Evolutionary conservation across 306 rosid species (phyloP).

Genomic region (Parietaria judaica): DNA sequence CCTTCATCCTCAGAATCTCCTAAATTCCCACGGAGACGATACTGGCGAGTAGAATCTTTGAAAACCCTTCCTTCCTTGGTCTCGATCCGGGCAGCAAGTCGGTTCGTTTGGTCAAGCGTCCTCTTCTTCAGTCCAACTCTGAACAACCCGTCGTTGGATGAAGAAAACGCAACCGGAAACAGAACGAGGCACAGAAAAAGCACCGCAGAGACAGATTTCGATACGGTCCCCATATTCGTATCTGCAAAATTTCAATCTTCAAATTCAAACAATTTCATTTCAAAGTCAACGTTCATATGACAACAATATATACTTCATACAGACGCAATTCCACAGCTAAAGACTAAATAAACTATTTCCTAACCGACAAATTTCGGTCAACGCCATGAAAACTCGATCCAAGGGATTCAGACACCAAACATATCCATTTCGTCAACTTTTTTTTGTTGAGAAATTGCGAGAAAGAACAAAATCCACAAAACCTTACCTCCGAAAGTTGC

Average conservation of each 20-base stretch:
- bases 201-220: conserved; percentile 10
- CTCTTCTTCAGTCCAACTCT: conserved; percentile 46
- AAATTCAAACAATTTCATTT: not conserved
- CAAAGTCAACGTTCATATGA: no score
- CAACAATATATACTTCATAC: not conserved
- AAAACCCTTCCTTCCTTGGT: conserved; percentile 31
- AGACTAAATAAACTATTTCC: not conserved
- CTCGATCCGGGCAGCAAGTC: conserved; percentile 37
- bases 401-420: not conserved
- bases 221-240: conserved; percentile 28
- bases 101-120: conserved; percentile 35
- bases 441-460: not conserved
- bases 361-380: not conserved
- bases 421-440: not conserved
- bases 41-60: conserved; percentile 21
- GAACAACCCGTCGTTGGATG: conserved; percentile 36
- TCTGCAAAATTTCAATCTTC: conserved; percentile 17
- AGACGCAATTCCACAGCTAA: not conserved
- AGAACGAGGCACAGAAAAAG: conserved; percentile 35
- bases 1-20: conserved; percentile 30
- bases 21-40: conserved; percentile 16
- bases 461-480: not conserved
- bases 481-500: not conserved
- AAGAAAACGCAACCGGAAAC: conserved; percentile 38
- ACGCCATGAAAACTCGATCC: not conserved